Percentiles rank a stretch among this genome's conserved stretches.
Evolutionary conservation across 2,329 filamentous ascomycete genomes (phyloP).

Genomic region (Cercospora zeina): DNA sequence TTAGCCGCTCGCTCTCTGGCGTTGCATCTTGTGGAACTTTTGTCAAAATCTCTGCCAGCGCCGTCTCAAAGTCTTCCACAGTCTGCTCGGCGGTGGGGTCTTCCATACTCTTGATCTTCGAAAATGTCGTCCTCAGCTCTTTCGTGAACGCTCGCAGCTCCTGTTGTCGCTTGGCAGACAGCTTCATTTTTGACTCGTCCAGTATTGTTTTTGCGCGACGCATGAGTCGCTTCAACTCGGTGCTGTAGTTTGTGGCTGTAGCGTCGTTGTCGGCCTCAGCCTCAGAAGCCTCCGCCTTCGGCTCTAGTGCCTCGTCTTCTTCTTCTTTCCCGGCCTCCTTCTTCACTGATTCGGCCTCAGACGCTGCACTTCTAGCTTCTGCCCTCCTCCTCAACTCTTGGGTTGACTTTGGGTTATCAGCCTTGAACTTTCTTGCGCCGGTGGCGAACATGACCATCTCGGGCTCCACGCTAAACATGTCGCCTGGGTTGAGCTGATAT

Average conservation of each 20-base stretch:
- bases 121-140: conserved; percentile 63
- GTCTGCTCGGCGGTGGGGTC: conserved; percentile 30
- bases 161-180: conserved; percentile 72
- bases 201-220: conserved; percentile 62
- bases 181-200: conserved; percentile 48
- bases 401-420: conserved; percentile 32
- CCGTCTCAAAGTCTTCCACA: conserved; percentile 40
- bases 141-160: conserved; percentile 71
- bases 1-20: conserved; percentile 22
- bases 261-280: conserved; percentile 13
- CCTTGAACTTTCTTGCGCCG: conserved; percentile 58
- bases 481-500: conserved; percentile 92
- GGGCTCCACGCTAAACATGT: conserved; percentile 94
- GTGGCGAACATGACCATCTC: conserved; percentile 87
- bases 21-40: conserved; percentile 48
- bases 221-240: conserved; percentile 57
- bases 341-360: conserved; percentile 25
- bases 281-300: conserved; percentile 23
- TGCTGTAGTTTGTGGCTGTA: conserved; percentile 27
- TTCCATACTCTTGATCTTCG: conserved; percentile 47
- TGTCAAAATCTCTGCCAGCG: conserved; percentile 42
- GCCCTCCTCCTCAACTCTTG: conserved; percentile 26
- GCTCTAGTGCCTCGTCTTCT: conserved; percentile 31
- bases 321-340: conserved; percentile 22
- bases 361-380: conserved; percentile 31